Evolutionary conservation across 768 basidiomycete genomes (phyloP).

Genomic region (Hypholoma sublateritium): DNA sequence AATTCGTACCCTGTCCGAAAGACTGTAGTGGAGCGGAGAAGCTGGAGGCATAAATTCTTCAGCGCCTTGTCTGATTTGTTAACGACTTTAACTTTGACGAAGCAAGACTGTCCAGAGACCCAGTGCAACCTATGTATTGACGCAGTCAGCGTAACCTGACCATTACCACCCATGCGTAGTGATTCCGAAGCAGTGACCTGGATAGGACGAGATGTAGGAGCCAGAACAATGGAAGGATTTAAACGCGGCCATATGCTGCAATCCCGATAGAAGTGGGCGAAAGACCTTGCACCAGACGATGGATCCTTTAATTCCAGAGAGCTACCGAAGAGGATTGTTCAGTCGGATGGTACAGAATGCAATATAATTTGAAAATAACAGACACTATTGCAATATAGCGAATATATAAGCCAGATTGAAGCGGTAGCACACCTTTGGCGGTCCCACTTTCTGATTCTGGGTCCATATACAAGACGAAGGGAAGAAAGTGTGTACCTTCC

Average conservation of each 20-base stretch:
- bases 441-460: conserved; percentile 47
- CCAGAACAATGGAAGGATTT: conserved; percentile 58
- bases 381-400: conserved; percentile 83
- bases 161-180: conserved; percentile 62
- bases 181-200: conserved; percentile 53
- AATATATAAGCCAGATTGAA: conserved; percentile 61
- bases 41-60: conserved; percentile 59
- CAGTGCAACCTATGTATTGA: conserved; percentile 71
- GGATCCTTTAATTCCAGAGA: conserved; percentile 76
- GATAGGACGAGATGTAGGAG: conserved; percentile 58
- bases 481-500: conserved; percentile 68
- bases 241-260: conserved; percentile 81
- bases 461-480: conserved; percentile 72
- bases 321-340: conserved; percentile 32
- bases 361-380: conserved; percentile 26
- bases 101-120: conserved; percentile 81
- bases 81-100: conserved; percentile 58
- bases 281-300: conserved; percentile 57
- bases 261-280: conserved; percentile 88
- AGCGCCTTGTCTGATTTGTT: conserved; percentile 72
- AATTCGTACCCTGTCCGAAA: conserved; percentile 50
- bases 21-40: conserved; percentile 64
- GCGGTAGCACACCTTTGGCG: conserved; percentile 57
- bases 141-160: conserved; percentile 65
- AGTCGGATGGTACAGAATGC: conserved; percentile 1